These are phyloP conservation scores for Hemileccinum rubropunctum DNA, from an alignment of 768 basidiomycete genomes.

Conservation along the genomic window DNA sequence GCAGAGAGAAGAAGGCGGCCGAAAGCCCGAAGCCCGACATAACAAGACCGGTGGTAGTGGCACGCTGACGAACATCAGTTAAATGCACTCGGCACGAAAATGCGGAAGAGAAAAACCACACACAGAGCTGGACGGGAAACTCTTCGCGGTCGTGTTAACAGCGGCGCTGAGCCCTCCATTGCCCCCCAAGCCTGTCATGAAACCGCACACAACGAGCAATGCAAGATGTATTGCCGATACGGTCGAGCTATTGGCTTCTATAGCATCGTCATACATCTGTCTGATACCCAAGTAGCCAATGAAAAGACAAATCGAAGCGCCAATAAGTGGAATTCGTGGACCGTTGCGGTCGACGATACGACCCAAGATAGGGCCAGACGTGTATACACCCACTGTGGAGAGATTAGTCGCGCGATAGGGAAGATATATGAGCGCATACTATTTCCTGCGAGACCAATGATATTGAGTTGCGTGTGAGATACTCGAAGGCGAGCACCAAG, in stretches of 20 bases:
- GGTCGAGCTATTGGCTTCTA: slow-evolving; percentile 32
- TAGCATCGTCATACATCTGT: slow-evolving; percentile 57
- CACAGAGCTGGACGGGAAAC: slow-evolving; percentile 70
- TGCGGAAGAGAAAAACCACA: slow-evolving; percentile 21
- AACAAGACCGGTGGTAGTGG: slow-evolving; percentile 72
- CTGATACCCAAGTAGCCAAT: slow-evolving; percentile 76
- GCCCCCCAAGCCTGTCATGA: slow-evolving; percentile 75
- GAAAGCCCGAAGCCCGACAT: slow-evolving; percentile 88
- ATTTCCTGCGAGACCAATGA: slow-evolving; percentile 80
- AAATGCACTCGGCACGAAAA: background rate
- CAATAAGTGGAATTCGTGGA: slow-evolving; percentile 62
- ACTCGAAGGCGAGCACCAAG: slow-evolving; percentile 73
- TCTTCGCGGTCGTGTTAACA: slow-evolving; percentile 81
- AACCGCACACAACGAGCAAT: slow-evolving; percentile 59
- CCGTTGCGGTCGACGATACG: slow-evolving; percentile 73
- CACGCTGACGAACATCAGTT: slow-evolving; percentile 46
- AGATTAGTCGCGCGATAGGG: background rate
- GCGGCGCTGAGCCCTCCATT: slow-evolving; percentile 68
- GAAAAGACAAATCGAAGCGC: slow-evolving; percentile 58
- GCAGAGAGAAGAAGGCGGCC: slow-evolving; percentile 82
- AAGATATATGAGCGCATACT: slow-evolving; percentile 39
- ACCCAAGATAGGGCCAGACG: slow-evolving; percentile 75
- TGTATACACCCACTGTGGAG: slow-evolving; percentile 67
- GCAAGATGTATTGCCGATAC: slow-evolving; percentile 43
- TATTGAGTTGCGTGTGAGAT: slow-evolving; percentile 77